Evolutionary conservation across 73 alveolate genomes (phyloP).

Genomic region (Durusdinium trenchii): DNA sequence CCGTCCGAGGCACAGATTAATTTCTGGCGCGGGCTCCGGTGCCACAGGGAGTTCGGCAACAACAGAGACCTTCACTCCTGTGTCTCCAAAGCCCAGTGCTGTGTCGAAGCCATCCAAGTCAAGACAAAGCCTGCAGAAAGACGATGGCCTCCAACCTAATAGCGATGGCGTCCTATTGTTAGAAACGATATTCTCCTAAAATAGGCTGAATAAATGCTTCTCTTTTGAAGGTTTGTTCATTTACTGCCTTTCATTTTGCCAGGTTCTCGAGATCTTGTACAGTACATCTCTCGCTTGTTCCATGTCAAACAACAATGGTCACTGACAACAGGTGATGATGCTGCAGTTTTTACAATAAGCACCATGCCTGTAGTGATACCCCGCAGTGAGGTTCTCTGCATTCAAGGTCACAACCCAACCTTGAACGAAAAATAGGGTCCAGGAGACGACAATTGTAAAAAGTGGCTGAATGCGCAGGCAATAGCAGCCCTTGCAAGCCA

Average conservation of each 20-base stretch:
- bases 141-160: too few relatives aligned
- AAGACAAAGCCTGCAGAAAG: not conserved
- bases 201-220: too few relatives aligned
- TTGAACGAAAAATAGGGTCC: not conserved
- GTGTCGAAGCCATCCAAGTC: slow-evolving; percentile 9
- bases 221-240: too few relatives aligned
- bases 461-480: not conserved
- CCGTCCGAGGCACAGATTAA: not conserved
- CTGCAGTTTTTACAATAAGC: not conserved
- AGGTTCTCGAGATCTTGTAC: too few relatives aligned
- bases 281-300: too few relatives aligned
- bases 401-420: slow-evolving; percentile 47
- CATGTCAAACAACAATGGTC: not conserved
- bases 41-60: slow-evolving; percentile 46
- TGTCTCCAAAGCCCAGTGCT: slow-evolving; percentile 57
- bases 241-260: too few relatives aligned
- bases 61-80: slow-evolving; percentile 20
- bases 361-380: slow-evolving; percentile 35
- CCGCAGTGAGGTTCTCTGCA: slow-evolving; percentile 43
- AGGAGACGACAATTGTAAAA: not conserved
- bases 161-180: too few relatives aligned
- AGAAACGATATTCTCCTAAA: too few relatives aligned
- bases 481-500: too few relatives aligned
- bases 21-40: not conserved
- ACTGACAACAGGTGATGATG: not conserved